A percentile compares a stretch with the other conserved stretches of the same genome.
Evolutionary conservation across 768 basidiomycete genomes (phyloP).

Genomic region (Hypsizygus marmoreus): DNA sequence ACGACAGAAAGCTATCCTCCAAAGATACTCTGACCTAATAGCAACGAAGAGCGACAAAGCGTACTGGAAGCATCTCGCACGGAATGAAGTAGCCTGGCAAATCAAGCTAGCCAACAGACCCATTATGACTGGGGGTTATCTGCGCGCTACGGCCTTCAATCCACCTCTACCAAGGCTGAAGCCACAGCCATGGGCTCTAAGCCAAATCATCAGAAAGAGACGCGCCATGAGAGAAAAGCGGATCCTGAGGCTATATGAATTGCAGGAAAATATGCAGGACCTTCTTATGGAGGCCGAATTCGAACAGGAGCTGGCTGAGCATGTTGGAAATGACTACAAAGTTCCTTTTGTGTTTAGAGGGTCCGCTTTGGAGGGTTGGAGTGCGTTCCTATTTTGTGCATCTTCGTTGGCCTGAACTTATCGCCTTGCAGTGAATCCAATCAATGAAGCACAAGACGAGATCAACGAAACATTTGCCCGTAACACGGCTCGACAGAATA

Average conservation of each 20-base stretch:
- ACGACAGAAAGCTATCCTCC: constrained; percentile 45
- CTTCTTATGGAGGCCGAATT: constrained; percentile 36
- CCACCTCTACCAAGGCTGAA: constrained; percentile 76
- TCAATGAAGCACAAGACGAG: constrained; percentile 28
- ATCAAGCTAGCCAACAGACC: constrained; percentile 56
- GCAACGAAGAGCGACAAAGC: constrained; percentile 49
- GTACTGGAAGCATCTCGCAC: constrained; percentile 45
- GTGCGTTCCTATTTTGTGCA: constrained; percentile 32
- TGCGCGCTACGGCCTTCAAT: constrained; percentile 66
- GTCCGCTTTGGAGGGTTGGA: constrained; percentile 31
- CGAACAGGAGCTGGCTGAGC: constrained; percentile 29
- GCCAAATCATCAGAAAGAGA: constrained; percentile 64
- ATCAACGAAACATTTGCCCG: constrained; percentile 36
- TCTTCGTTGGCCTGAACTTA: no score
- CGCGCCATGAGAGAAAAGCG: constrained; percentile 42
- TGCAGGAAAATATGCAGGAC: constrained; percentile 33
- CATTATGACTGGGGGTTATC: constrained; percentile 68
- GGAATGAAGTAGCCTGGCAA: constrained; percentile 57
- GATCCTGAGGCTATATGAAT: constrained; percentile 29
- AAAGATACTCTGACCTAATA: constrained; percentile 62
- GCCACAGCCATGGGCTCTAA: constrained; percentile 75
- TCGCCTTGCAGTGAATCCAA: constrained; percentile 34
- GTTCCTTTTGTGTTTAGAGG: constrained; percentile 15
- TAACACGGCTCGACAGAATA: constrained; percentile 43
- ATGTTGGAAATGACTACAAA: neutral